These are phyloP conservation scores for Sporothrix brasiliensis DNA, from an alignment of 2,329 filamentous ascomycete species.

Conservation along the genomic window DNA sequence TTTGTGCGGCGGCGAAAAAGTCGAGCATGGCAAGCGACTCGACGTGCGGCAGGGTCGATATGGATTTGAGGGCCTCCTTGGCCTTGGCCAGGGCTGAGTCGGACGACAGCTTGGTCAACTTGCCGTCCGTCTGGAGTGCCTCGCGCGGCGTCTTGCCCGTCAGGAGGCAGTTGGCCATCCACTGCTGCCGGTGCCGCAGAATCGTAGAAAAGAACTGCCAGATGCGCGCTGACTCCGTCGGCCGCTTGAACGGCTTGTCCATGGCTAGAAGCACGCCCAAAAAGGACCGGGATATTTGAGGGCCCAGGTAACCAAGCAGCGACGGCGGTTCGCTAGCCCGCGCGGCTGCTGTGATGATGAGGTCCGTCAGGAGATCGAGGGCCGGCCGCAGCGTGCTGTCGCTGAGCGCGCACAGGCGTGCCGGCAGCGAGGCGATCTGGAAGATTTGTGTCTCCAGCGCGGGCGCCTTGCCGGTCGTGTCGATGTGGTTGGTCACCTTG, in stretches of 20 bases:
- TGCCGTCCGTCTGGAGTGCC: slow-evolving; percentile 61
- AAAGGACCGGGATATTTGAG: slow-evolving; percentile 81
- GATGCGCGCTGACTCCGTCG: slow-evolving; percentile 65
- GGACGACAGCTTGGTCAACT: slow-evolving; percentile 53
- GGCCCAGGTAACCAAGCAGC: slow-evolving; percentile 84
- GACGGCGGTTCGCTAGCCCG: slow-evolving; percentile 78
- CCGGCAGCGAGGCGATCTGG: slow-evolving; percentile 74
- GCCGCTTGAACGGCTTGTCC: slow-evolving; percentile 72
- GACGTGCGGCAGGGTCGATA: slow-evolving; percentile 64
- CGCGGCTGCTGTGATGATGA: slow-evolving; percentile 69
- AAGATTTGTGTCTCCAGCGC: slow-evolving; percentile 78
- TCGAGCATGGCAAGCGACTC: slow-evolving; percentile 77
- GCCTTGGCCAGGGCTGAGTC: slow-evolving; percentile 75
- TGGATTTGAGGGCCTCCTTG: slow-evolving; percentile 67
- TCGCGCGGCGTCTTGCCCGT: slow-evolving; percentile 85
- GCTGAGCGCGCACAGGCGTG: slow-evolving; percentile 72
- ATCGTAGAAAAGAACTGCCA: slow-evolving; percentile 89
- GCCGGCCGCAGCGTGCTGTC: slow-evolving; percentile 66
- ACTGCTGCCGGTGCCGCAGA: slow-evolving; percentile 87
- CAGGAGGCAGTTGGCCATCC: slow-evolving; percentile 90
- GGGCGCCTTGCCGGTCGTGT: slow-evolving; percentile 64
- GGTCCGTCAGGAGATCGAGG: slow-evolving; percentile 69
- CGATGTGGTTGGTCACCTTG: slow-evolving; percentile 67
- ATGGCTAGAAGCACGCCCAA: slow-evolving; percentile 75
- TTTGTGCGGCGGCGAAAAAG: slow-evolving; percentile 85